Percentiles rank a stretch among this genome's conserved stretches.
Evolutionary conservation across 345 rosid genomes (phyloP).

Genomic region (Boechera divaricarpa): DNA sequence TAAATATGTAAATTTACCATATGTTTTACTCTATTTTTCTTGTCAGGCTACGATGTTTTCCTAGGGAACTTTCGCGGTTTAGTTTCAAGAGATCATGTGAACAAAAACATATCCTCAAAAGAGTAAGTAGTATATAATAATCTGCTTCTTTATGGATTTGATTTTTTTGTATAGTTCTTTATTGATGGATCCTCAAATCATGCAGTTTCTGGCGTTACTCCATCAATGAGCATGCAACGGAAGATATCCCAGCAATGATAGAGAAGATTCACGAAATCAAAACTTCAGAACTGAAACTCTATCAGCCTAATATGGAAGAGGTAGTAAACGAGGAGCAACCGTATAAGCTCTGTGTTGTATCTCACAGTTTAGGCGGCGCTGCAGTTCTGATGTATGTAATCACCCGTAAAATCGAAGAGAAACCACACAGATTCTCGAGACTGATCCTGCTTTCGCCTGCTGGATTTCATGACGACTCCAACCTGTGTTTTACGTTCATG

Average conservation of each 20-base stretch:
- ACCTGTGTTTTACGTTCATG: slow-evolving; percentile 52
- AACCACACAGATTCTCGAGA: slow-evolving; percentile 83
- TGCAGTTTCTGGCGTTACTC: slow-evolving; percentile 92
- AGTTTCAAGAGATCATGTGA: slow-evolving; percentile 88
- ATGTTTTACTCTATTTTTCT: not conserved
- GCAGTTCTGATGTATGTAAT: slow-evolving; percentile 77
- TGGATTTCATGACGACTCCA: slow-evolving; percentile 87
- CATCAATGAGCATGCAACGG: slow-evolving; percentile 86
- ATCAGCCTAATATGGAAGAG: slow-evolving; percentile 63
- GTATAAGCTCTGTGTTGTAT: slow-evolving; percentile 81
- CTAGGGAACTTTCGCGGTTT: slow-evolving; percentile 92
- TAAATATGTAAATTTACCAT: not conserved
- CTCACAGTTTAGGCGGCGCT: slow-evolving; percentile 97
- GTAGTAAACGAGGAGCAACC: slow-evolving; percentile 64
- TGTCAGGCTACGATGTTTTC: slow-evolving; percentile 86
- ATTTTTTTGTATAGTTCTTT: slow-evolving; percentile 1
- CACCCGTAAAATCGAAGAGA: slow-evolving; percentile 66
- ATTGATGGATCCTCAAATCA: slow-evolving; percentile 22
- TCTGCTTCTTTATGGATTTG: slow-evolving; percentile 14
- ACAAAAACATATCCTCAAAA: slow-evolving; percentile 77
- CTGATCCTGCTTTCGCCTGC: slow-evolving; percentile 86
- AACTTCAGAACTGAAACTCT: slow-evolving; percentile 71
- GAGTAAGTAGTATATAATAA: slow-evolving; percentile 54
- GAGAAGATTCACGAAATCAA: slow-evolving; percentile 93
- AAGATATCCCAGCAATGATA: slow-evolving; percentile 89